Conservation (phyloP, 805 yeast genomes). For the Kregervanrija fluxuum region DNA sequence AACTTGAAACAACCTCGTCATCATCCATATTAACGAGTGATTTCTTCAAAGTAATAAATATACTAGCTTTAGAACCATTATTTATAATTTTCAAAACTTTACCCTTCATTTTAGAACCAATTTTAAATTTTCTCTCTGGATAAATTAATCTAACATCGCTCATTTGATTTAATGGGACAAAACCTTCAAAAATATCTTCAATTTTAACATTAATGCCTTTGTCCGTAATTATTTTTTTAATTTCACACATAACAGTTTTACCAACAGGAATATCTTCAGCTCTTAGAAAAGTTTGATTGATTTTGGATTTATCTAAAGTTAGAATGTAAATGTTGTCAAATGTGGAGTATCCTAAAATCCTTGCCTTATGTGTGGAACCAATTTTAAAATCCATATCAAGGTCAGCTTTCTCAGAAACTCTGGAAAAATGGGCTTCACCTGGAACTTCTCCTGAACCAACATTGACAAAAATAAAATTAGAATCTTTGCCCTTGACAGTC, state of each 20-base stretch:
- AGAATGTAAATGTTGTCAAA: constrained; percentile 62
- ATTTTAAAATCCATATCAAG: constrained; percentile 43
- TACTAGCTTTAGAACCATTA: constrained; percentile 35
- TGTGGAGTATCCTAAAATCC: constrained; percentile 64
- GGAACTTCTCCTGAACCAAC: constrained; percentile 43
- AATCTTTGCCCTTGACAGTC: constrained; percentile 52
- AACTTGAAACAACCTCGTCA: constrained; percentile 38
- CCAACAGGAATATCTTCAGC: constrained; percentile 74
- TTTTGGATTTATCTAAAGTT: constrained; percentile 58
- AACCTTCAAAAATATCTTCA: constrained; percentile 62
- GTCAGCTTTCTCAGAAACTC: constrained; percentile 43
- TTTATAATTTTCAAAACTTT: constrained; percentile 51
- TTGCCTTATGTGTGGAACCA: constrained; percentile 67
- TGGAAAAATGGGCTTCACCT: constrained; percentile 79
- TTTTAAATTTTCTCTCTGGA: constrained; percentile 89
- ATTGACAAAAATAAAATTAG: constrained; percentile 47
- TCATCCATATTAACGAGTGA: constrained; percentile 64
- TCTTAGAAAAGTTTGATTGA: constrained; percentile 60
- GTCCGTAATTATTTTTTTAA: constrained; percentile 49
- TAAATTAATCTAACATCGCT: constrained; percentile 78
- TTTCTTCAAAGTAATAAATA: constrained; percentile 72
- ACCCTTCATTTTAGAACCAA: constrained; percentile 74
- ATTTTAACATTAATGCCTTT: constrained; percentile 64
- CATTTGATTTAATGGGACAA: constrained; percentile 68
- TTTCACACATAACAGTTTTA: constrained; percentile 47